A percentile compares a stretch with the other conserved stretches of the same genome.
Evolutionary conservation across 441 rosid species (phyloP).

Genomic region (Gossypium davidsonii): DNA sequence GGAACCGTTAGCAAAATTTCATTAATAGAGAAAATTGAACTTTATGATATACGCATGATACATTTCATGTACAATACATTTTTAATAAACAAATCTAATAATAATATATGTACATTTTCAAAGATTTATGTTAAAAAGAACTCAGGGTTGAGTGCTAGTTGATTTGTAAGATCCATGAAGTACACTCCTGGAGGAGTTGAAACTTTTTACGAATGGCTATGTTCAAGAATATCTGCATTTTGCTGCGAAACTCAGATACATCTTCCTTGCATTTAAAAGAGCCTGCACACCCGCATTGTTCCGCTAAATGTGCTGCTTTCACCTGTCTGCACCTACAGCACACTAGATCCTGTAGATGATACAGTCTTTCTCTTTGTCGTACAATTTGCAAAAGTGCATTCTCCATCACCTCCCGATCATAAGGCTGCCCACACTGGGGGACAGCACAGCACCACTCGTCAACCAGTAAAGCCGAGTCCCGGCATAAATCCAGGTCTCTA

Average conservation of each 20-base stretch:
- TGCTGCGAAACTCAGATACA: conserved; percentile 47
- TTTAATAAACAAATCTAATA: not conserved
- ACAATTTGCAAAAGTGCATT: conserved; percentile 80
- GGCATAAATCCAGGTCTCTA: conserved; percentile 84
- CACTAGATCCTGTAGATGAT: conserved; percentile 84
- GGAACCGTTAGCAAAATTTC: not conserved
- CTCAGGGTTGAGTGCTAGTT: conserved; percentile 9
- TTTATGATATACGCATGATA: not conserved
- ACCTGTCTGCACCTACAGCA: conserved; percentile 84
- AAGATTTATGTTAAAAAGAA: not conserved
- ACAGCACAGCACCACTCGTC: conserved; percentile 88
- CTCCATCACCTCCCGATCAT: conserved; percentile 74
- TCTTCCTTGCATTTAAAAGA: conserved; percentile 74
- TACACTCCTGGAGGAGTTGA: conserved; percentile 55
- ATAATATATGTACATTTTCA: not conserved
- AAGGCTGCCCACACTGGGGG: conserved; percentile 85
- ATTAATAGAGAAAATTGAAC: not conserved
- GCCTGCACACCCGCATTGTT: conserved; percentile 82
- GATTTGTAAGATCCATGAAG: conserved; percentile 58
- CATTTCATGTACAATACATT: not conserved
- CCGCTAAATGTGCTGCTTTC: conserved; percentile 80
- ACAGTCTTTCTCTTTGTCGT: conserved; percentile 69
- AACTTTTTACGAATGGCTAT: conserved; percentile 66
- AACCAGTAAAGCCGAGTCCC: conserved; percentile 54
- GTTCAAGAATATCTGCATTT: conserved; percentile 70